phyloP scores from a whole-genome alignment of 768 basidiomycete species.

The Hygrophorus pudorinus region DNA sequence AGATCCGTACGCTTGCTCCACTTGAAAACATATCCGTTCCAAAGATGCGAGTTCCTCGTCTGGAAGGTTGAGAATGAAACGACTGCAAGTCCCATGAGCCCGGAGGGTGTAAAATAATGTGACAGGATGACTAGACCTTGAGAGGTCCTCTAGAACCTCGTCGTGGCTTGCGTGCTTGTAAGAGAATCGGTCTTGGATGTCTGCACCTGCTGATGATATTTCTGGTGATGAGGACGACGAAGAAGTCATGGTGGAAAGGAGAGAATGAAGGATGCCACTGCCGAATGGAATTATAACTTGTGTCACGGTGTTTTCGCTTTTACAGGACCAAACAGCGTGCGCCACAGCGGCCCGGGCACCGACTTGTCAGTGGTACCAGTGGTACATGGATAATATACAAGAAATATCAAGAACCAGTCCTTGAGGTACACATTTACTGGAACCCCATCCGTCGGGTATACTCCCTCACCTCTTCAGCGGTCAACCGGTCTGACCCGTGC shows the following conservation, averaged over 20 bases:
- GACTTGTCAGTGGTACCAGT: no score
- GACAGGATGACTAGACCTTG: slow-evolving; percentile 46
- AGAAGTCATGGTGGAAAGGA: slow-evolving; percentile 47
- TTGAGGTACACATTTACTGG: slow-evolving; percentile 26
- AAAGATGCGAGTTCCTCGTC: slow-evolving; percentile 84
- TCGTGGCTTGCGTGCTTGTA: slow-evolving; percentile 73
- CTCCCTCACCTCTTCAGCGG: slow-evolving; percentile 68
- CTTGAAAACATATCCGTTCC: slow-evolving; percentile 95
- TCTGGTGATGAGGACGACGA: slow-evolving; percentile 76
- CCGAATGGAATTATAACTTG: slow-evolving; percentile 2
- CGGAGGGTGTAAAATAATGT: slow-evolving; percentile 5
- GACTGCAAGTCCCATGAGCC: slow-evolving; percentile 36
- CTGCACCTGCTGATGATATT: slow-evolving; percentile 39
- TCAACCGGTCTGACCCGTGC: slow-evolving; percentile 85
- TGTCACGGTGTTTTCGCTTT: background rate
- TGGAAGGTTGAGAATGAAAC: slow-evolving; percentile 95
- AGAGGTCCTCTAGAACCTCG: slow-evolving; percentile 85
- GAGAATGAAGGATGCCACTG: slow-evolving; percentile 10
- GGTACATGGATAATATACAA: no score
- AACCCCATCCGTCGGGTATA: slow-evolving; percentile 92
- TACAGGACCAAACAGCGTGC: no score
- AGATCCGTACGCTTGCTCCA: slow-evolving; percentile 88
- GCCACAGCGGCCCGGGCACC: no score
- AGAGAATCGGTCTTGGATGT: slow-evolving; percentile 32
- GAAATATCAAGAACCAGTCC: no score